Base-by-base conservation (phyloP, 2,329 filamentous ascomycete species). In the Talaromyces sp. region DNA sequence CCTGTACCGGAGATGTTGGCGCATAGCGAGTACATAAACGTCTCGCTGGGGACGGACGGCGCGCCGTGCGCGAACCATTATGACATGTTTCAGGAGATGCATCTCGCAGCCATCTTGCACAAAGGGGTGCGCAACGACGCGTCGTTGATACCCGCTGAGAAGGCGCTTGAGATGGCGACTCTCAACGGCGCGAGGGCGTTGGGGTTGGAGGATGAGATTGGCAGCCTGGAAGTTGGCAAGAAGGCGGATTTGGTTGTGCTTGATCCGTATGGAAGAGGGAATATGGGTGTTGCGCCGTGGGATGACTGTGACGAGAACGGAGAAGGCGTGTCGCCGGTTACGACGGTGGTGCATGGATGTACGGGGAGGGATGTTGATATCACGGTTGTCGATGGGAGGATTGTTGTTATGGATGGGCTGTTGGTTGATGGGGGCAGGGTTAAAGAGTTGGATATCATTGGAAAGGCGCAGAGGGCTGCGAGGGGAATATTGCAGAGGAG, bases 21-120 rank as follows among this genome's bases (percentile, higher is more conserved):
- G n/a, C n/a, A 45, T 15, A 4, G 7, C 2, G 7, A 39, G 13
- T 17, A 41, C 1, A 76, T 84, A 4, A 83, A 81, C 65, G 78
- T 84, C 2, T 71, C 73, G 3, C 71, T 84, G 11, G 82, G 82
- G 0, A 84, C 82, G 3, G 82, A 84, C 67, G 82, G 82, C 0
- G 81, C 81, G 5, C 81, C 82, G 1, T 84, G 81, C 69, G 79
- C 79, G 31, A 83, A 83, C 68, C 77, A 79, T 10, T 82, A 82
- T 70, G 81, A 83, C 62, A 80, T 83, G 77, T 71, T 83, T 19
- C 79, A 79, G 31, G 82, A 84, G 70, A 83, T 83, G 80, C 80
- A 80, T 62, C 69, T 84, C 1, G 80, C 81, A 0, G 76, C 76
- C 0, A 78, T 83, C 8, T 64, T 84, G 31, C 82, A 84, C 66